Base-by-base conservation (phyloP, 805 yeast genomes). In the Pichia scutulata region DNA sequence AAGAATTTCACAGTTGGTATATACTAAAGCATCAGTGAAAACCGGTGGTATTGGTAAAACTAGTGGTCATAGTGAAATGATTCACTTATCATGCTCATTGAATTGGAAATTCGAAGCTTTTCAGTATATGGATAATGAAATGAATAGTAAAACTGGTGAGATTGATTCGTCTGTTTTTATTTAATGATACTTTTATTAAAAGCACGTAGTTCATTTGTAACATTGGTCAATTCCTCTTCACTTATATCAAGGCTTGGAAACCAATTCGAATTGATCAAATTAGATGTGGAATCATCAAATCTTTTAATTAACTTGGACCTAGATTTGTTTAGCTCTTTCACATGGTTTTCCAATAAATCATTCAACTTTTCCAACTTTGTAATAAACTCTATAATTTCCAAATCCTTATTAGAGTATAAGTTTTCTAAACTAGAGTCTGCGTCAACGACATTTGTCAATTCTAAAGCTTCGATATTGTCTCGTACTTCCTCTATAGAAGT, bases 41-140 rank as follows among this genome's bases (percentile, higher is more conserved):
- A 79, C 86, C 0, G 89, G 88, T 7, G 79, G 77, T 3, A 71
- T 82, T 37, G 76, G 71, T 41, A 75, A 74, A 3, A 57, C 60
- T 1, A 76, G 92, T 51, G 90, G 85, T 12, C 76, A 79, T 26
- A 77, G 83, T 3, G 86, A 83, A 57, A 82, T 84, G 56, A 74
- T 93, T 50, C 97, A 95, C 47, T 79, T 80, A 52, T 78, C 85
- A 49, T 78, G 80, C 53, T 78, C 82, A 7, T 70, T 93, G 52
- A 93, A 93, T 63, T 93, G 97, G 80, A 86, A 82, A 39, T 93
- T 82, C 61, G 95, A 89, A 52, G 55, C 63, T 24, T 64, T 52
- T 50, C 56, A 55, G 39, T 47, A 44, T 46, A 13, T 52, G 2
- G 60, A 60, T 45, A n/a, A 54, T 9, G 52, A 48, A 1, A 44